Conservation (phyloP, 768 basidiomycete species). For the Leccinum variicolor region DNA sequence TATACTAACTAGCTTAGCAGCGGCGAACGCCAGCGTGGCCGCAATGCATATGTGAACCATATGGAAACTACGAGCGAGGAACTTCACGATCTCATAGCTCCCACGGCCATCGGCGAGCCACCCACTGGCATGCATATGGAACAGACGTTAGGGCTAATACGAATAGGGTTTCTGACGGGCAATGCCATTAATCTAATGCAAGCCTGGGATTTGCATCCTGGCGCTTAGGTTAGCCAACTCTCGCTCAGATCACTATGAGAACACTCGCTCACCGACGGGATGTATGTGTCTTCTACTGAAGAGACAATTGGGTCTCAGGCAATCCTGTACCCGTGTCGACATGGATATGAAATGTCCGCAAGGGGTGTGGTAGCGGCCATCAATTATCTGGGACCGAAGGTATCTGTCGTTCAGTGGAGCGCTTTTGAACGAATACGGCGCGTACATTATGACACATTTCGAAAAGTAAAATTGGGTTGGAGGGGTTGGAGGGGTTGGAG, state of each 20-base stretch:
- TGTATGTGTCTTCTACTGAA: slow-evolving; percentile 69
- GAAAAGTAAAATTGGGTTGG: slow-evolving; percentile 10
- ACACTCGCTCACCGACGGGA: slow-evolving; percentile 40
- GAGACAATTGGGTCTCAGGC: slow-evolving; percentile 57
- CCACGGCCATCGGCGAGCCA: slow-evolving; percentile 8
- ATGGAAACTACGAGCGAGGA: background rate
- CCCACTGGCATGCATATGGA: slow-evolving; percentile 27
- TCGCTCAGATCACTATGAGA: background rate
- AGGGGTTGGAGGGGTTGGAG: slow-evolving; percentile 11
- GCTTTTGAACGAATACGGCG: slow-evolving; percentile 10
- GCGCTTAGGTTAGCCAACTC: slow-evolving; percentile 13
- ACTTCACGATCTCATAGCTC: slow-evolving; percentile 19
- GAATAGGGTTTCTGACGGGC: slow-evolving; percentile 68
- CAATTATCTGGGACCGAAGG: slow-evolving; percentile 55
- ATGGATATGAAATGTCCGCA: slow-evolving; percentile 74
- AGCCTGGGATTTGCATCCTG: slow-evolving; percentile 52
- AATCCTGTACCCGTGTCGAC: slow-evolving; percentile 68
- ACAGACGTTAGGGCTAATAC: slow-evolving; percentile 55
- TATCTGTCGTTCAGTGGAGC: background rate
- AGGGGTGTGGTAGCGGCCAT: slow-evolving; percentile 66
- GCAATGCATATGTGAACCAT: slow-evolving; percentile 5
- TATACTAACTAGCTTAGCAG: slow-evolving; percentile 10
- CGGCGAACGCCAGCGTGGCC: slow-evolving; percentile 23
- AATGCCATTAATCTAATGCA: slow-evolving; percentile 66
- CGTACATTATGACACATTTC: slow-evolving; percentile 75